These are phyloP conservation scores for Perkinsus chesapeaki DNA, from an alignment of 169 alveolate species.

Conservation along the genomic window DNA sequence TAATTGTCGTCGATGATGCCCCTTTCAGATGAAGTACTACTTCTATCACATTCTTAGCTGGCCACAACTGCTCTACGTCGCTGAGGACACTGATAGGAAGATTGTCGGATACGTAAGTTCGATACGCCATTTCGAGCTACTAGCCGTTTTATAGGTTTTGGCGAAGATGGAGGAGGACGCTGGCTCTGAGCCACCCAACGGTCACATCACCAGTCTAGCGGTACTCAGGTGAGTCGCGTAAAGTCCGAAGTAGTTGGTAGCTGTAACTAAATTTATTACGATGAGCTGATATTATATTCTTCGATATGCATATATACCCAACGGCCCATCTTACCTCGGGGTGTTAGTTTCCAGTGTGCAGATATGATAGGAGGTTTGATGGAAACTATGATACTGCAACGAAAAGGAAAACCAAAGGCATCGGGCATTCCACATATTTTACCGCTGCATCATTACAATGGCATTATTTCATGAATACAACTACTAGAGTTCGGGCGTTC, in stretches of 20 bases:
- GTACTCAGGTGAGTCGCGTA: conserved; percentile 48
- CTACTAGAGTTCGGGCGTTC: too few relatives aligned
- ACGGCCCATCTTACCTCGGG: too few relatives aligned
- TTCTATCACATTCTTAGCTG: conserved; percentile 78
- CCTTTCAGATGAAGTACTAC: conserved; percentile 67
- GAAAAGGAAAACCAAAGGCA: too few relatives aligned
- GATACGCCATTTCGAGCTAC: not conserved
- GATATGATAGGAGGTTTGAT: too few relatives aligned
- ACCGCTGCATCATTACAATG: too few relatives aligned
- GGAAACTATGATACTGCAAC: too few relatives aligned
- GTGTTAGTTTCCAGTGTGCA: too few relatives aligned
- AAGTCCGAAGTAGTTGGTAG: not conserved
- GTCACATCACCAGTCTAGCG: conserved; percentile 80
- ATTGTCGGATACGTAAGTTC: conserved; percentile 69
- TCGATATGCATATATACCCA: too few relatives aligned
- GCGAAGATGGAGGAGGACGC: conserved; percentile 38
- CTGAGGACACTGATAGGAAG: conserved; percentile 65
- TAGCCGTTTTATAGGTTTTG: not conserved
- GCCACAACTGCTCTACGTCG: conserved; percentile 78
- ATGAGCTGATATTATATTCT: too few relatives aligned
- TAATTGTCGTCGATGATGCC: conserved; percentile 22
- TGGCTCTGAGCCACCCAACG: conserved; percentile 31
- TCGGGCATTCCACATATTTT: too few relatives aligned
- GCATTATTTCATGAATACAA: too few relatives aligned
- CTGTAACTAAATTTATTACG: not conserved